A percentile compares a stretch with the other conserved stretches of the same genome.
These are phyloP conservation scores for Gastrolobium villosum DNA, from an alignment of 306 rosid species.

Conservation along the genomic window DNA sequence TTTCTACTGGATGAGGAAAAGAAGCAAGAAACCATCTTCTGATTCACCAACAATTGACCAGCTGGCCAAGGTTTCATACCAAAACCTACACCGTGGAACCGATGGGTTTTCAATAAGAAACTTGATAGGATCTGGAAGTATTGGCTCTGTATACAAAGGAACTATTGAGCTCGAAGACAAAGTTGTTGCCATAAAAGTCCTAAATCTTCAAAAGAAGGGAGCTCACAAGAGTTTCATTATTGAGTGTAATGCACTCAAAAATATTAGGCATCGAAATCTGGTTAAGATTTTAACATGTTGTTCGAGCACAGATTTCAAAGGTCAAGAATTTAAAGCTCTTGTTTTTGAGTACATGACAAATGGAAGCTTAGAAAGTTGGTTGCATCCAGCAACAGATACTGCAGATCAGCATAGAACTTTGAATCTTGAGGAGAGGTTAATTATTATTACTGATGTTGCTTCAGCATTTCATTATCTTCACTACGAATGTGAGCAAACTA, in stretches of 20 bases:
- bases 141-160: conserved; percentile 46
- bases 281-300: conserved; percentile 50
- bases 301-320: conserved; percentile 38
- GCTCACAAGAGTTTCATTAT: conserved; percentile 47
- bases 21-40: not conserved
- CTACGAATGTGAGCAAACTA: conserved; percentile 19
- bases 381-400: not conserved
- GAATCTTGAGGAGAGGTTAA: conserved; percentile 38
- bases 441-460: conserved; percentile 39
- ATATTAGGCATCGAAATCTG: conserved; percentile 46
- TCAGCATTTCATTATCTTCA: conserved; percentile 47
- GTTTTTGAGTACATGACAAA: conserved; percentile 47
- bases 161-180: conserved; percentile 31
- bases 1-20: conserved; percentile 8
- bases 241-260: conserved; percentile 42
- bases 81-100: conserved; percentile 33
- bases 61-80: conserved; percentile 38
- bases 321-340: conserved; percentile 52
- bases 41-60: not conserved
- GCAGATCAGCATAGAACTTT: not conserved
- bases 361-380: conserved; percentile 53
- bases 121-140: conserved; percentile 40
- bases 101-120: conserved; percentile 30
- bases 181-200: conserved; percentile 49
- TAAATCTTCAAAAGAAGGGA: conserved; percentile 45